phyloP scores from a whole-genome alignment of 2,329 filamentous ascomycete species.

The Scytalidium lignicola region DNA sequence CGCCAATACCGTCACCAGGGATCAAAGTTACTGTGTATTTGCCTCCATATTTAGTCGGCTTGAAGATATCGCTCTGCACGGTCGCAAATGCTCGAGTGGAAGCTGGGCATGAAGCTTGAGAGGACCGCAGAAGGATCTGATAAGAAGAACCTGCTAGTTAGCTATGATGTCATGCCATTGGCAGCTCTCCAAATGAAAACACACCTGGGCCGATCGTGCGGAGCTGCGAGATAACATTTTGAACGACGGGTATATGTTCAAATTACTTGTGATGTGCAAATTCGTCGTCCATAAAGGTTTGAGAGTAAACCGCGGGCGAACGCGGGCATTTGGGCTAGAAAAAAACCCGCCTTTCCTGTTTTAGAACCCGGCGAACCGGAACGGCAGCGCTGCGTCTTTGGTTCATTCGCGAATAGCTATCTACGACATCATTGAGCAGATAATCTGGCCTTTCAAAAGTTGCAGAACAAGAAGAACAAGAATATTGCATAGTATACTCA shows the following conservation, averaged over 20 bases:
- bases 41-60: slow-evolving; percentile 80
- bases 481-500: not conserved
- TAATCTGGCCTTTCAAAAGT: not conserved
- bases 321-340: not conserved
- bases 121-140: slow-evolving; percentile 29
- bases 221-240: slow-evolving; percentile 29
- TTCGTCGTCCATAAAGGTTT: not conserved
- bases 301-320: not conserved
- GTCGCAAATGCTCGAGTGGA: slow-evolving; percentile 57
- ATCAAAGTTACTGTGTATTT: slow-evolving; percentile 99
- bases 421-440: slow-evolving; percentile 32
- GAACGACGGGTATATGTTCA: slow-evolving; percentile 8
- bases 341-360: not conserved
- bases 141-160: slow-evolving; percentile 23
- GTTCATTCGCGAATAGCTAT: slow-evolving; percentile 44
- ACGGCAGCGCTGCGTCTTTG: slow-evolving; percentile 13
- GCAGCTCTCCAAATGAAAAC: slow-evolving; percentile 10
- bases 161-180: slow-evolving; percentile 22
- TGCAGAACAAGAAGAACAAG: not conserved
- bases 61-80: slow-evolving; percentile 93
- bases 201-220: slow-evolving; percentile 40
- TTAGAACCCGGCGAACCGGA: not conserved
- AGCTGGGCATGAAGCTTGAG: slow-evolving; percentile 22
- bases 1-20: slow-evolving; percentile 97
- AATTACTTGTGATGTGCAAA: not conserved